Base-by-base conservation (phyloP, 768 basidiomycete genomes). In the Boletus coccyginus region DNA sequence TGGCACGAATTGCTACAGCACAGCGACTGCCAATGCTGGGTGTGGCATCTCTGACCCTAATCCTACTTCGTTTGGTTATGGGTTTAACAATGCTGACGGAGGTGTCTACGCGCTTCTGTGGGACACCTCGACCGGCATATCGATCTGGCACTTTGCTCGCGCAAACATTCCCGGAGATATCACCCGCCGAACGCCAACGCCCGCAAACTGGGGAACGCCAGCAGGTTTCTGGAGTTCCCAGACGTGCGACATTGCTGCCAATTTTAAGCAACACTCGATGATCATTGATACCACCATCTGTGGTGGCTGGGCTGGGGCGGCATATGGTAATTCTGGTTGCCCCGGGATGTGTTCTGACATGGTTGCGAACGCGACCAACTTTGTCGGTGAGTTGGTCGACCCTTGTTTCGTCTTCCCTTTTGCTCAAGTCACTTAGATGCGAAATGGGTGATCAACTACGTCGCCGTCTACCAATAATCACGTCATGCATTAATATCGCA, bases 71-170 rank as follows among this genome's bases (percentile, higher is more conserved):
- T 77, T 85, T 74, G 71, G 71, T 16, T 59, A 62, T 27, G 70
- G 70, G 11, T 72, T 72, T 35, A 72, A 72, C 61, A 21, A 60
- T 31, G 66, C 70, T 2, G 65, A 62, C 0, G 84, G 84, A 17
- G 84, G 84, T 24, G 81, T 85, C 21, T 85, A 71, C 55, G 83
- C 77, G 1, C 78, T 84, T 57, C 63, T 79, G n/a, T 85, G 84
- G 80, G 77, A 83, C 46, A 55, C 56, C 41, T 9, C 43, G 5
- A 38, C 66, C 1, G 84, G 82, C 17, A 83, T 86, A 67, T 78
- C 72, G 52, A 70, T 83, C 19, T 86, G 82, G 81, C 77, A 75
- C 59, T 86, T 86, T 71, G 42, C 78, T 8, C 76, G 85, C 21
- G 58, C 61, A n/a, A 66, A 74, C 11, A 79, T 86, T 32, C 85